Percentiles rank a stretch among this genome's conserved stretches.
Evolutionary conservation across 768 basidiomycete species (phyloP).

Genomic region (Cystofilobasidium macerans): DNA sequence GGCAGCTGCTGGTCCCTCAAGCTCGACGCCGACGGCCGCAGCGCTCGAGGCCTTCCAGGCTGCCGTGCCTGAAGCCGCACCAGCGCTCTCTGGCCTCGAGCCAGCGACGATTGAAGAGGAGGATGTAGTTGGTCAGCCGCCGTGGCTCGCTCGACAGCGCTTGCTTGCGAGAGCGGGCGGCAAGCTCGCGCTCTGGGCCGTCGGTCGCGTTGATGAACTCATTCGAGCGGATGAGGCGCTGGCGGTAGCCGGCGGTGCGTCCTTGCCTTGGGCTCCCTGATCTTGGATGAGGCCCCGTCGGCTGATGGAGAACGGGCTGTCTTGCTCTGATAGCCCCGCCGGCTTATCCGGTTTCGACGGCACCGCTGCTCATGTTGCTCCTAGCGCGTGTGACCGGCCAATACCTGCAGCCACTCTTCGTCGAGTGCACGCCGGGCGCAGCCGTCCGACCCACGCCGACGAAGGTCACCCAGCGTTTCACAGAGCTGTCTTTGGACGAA

Average conservation of each 20-base stretch:
- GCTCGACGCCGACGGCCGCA: neutral
- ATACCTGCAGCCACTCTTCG: slow-evolving; percentile 15
- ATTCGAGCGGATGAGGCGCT: slow-evolving; percentile 2
- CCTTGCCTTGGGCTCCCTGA: too few species aligned
- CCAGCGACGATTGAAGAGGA: neutral
- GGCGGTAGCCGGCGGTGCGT: neutral
- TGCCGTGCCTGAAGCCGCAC: neutral
- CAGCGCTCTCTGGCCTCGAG: neutral
- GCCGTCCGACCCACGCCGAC: neutral
- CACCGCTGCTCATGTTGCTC: slow-evolving; percentile 15
- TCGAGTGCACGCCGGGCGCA: neutral
- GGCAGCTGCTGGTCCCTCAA: too few species aligned
- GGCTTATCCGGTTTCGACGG: slow-evolving; percentile 8
- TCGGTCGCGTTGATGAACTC: neutral
- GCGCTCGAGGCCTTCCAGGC: neutral
- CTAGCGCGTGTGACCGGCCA: slow-evolving; percentile 20
- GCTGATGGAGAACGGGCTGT: too few species aligned
- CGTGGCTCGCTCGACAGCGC: neutral
- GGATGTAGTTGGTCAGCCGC: too few species aligned
- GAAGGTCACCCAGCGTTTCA: slow-evolving; percentile 12
- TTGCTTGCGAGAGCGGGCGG: slow-evolving; percentile 2
- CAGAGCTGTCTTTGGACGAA: neutral
- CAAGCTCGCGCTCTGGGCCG: slow-evolving; percentile 9
- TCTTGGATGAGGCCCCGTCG: too few species aligned
- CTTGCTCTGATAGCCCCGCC: slow-evolving; percentile 19